Conservation (phyloP, 2,329 filamentous ascomycete species). For the Phaeophleospora eucalypticola region DNA sequence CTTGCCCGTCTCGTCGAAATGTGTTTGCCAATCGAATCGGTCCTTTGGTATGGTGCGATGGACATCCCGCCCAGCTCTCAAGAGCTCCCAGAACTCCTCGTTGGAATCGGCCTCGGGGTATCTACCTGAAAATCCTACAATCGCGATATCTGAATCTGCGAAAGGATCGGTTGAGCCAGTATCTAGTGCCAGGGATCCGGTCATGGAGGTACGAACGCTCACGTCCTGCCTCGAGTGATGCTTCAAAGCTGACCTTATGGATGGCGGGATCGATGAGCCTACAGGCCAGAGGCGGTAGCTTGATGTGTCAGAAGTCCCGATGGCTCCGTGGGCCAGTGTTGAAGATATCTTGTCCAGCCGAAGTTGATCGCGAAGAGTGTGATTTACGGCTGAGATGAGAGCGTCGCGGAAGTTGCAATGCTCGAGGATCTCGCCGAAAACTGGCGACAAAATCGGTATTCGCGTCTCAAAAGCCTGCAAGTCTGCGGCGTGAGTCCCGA, state of each 20-base stretch:
- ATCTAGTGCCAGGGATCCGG: not conserved
- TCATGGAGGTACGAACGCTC: no score
- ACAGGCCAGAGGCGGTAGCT: no score
- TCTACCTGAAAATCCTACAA: slow-evolving; percentile 4
- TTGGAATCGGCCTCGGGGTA: not conserved
- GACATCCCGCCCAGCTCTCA: slow-evolving; percentile 11
- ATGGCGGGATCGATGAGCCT: no score
- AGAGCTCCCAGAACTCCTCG: slow-evolving; percentile 17
- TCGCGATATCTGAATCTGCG: slow-evolving; percentile 3
- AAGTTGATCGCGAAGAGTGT: not conserved
- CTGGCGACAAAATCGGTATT: not conserved
- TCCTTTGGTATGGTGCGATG: slow-evolving; percentile 10
- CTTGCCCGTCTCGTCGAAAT: slow-evolving; percentile 14
- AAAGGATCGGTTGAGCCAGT: not conserved
- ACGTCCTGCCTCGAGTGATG: no score
- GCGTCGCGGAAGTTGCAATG: not conserved
- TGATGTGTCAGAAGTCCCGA: no score
- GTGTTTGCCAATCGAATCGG: slow-evolving; percentile 13
- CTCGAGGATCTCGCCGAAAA: not conserved
- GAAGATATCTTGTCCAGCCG: not conserved
- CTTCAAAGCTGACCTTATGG: no score
- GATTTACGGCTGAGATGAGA: not conserved
- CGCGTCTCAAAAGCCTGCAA: not conserved
- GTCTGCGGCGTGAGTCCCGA: not conserved
- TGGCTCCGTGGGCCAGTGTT: no score